Conservation (phyloP, 1,284 basidiomycete species). For the Flammula alnicola region DNA sequence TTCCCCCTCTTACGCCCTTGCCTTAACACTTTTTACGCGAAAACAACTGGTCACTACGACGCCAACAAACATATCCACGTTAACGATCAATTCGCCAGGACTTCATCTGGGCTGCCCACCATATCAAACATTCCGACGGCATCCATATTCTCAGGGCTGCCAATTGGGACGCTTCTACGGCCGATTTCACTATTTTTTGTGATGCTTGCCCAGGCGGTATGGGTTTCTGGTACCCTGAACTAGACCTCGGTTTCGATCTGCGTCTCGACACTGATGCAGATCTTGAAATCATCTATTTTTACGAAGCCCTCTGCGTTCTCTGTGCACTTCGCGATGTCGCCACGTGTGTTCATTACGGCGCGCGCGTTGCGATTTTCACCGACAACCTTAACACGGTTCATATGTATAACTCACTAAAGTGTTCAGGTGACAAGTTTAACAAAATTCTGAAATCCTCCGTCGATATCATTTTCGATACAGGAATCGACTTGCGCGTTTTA, state of each 20-base stretch:
- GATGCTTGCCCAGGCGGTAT: conserved; percentile 33
- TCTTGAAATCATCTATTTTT: no score
- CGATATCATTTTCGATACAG: no score
- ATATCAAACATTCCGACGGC: conserved; percentile 27
- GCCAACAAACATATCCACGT: conserved; percentile 27
- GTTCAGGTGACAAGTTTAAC: no score
- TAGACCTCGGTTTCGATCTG: conserved; percentile 22
- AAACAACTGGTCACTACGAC: conserved; percentile 32
- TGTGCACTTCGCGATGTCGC: no score
- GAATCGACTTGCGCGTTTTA: conserved; percentile 23
- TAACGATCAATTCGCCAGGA: conserved; percentile 30
- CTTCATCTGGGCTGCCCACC: conserved; percentile 36
- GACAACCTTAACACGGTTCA: no score
- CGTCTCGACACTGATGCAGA: no score
- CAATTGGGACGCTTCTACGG: conserved; percentile 25
- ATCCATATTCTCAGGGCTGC: conserved; percentile 31
- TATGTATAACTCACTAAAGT: no score
- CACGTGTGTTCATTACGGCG: no score
- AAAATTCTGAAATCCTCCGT: no score
- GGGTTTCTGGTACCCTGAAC: conserved; percentile 32
- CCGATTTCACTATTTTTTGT: conserved; percentile 31
- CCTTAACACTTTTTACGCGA: conserved; percentile 34
- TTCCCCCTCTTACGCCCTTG: conserved; percentile 37
- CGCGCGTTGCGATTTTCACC: no score
- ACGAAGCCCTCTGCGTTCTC: no score